Evolutionary conservation across 2,329 filamentous ascomycete genomes (phyloP), one percentile per base, ranked within the genome.

Genomic region (Graphilbum sp.): DNA sequence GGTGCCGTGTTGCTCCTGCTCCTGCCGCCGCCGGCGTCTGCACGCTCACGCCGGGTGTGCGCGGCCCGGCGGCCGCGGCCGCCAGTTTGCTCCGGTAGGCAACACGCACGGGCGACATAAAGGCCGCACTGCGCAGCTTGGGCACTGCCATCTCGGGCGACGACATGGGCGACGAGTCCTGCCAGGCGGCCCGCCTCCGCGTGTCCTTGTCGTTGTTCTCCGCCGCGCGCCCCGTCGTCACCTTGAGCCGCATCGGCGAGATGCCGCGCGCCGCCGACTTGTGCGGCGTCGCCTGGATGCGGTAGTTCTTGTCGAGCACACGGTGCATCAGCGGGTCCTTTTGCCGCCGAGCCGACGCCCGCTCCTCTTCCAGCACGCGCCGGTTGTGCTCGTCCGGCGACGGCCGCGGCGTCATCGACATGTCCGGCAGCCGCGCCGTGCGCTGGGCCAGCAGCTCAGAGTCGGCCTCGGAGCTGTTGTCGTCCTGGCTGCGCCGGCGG

Each of bases 261-360:
- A 64, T 54, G 27, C 60, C 61, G 24, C 55, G 50, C 3, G 57
- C 47, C 4, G 54, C 52, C 4, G 47, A 50, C 50, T 75, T 79
- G 47, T 90, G 77, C 0, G 90, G 90, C 10, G 90, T 98, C 6
- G 88, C 85, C 57, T 92, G 84, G 19, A 98, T 69, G 24, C 88
- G 83, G 62, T 93, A 98, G 41, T 82, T 95, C 59, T 92, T 95
- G 63, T 96, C 87, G 5, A 93, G 72, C n/a, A 96, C 68, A 41
- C 81, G 82, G 55, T 96, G 88, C 31, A 98, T 69, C 9, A 96
- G 66, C 3, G 83, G 82, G 52, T 95, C 85, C 43, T 75, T 72
- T 49, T 63, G 64, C 52, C 43, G 40, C 33, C 40, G 51, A 40
- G 43, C 48, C 37, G 46, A 52, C 29, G 52, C 44, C 38, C 42